phyloP scores from a whole-genome alignment of 148 eudicot genomes.

The Vaccinium vitisidaea region DNA sequence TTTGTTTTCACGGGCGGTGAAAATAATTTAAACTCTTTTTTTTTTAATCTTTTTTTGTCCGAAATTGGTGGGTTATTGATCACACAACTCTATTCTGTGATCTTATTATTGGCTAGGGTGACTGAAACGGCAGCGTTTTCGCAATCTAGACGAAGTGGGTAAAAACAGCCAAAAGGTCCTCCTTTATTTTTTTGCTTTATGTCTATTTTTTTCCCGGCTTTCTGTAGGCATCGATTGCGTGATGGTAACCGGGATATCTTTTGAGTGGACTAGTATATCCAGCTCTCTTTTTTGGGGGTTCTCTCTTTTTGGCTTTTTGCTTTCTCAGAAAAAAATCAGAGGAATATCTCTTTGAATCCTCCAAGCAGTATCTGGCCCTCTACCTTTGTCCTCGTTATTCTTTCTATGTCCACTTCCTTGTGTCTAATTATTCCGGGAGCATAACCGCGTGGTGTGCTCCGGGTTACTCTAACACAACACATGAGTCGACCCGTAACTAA shows the following conservation, averaged over 20 bases:
- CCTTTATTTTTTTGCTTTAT: not conserved
- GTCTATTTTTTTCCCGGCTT: not conserved
- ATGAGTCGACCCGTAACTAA: no score
- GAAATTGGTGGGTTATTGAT: not conserved
- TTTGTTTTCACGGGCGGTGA: no score
- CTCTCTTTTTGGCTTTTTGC: slow-evolving; percentile 9
- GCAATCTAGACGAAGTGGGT: not conserved
- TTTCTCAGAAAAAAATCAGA: not conserved
- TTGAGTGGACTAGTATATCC: slow-evolving; percentile 12
- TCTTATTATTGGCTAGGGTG: not conserved
- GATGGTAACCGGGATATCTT: slow-evolving; percentile 3
- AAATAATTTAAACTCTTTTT: no score
- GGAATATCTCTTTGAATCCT: slow-evolving; percentile 14
- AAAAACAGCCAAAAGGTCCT: not conserved
- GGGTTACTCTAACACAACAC: no score
- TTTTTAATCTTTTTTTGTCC: no score
- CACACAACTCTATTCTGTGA: not conserved
- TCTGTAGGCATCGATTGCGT: not conserved
- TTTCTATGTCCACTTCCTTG: not conserved
- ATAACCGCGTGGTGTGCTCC: no score
- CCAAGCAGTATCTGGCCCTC: not conserved
- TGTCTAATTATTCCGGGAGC: not conserved
- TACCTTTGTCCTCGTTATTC: not conserved
- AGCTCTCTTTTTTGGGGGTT: not conserved
- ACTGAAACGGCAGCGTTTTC: not conserved